phyloP scores from a whole-genome alignment of 257 asterid genomes.

The Nicotiana tomentosiformis region DNA sequence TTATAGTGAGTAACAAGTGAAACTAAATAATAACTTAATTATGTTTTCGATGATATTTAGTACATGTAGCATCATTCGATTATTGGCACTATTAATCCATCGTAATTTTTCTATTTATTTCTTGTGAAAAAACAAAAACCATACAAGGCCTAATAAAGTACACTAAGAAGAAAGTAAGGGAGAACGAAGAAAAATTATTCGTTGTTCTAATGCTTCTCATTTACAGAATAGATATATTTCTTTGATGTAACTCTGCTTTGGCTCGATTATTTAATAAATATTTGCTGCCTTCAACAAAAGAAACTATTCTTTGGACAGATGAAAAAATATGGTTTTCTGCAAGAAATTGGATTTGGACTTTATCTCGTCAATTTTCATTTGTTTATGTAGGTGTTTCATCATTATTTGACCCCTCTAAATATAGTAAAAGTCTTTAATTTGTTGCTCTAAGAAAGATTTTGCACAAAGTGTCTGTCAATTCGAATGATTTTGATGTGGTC shows the following conservation, averaged over 20 bases:
- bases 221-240: too few species aligned
- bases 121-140: neutral
- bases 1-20: neutral
- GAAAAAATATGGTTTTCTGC: neutral
- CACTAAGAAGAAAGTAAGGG: neutral
- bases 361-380: neutral
- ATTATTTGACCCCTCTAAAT: neutral
- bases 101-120: neutral
- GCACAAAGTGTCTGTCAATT: neutral
- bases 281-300: neutral
- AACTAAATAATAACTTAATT: neutral
- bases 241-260: neutral
- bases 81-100: neutral
- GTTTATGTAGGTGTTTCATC: neutral
- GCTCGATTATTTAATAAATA: too few species aligned
- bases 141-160: neutral
- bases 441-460: neutral
- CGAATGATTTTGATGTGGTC: constrained; percentile 5
- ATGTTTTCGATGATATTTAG: neutral
- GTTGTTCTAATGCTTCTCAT: too few species aligned
- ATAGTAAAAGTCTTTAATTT: neutral
- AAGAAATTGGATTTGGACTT: neutral
- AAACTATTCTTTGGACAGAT: neutral
- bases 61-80: neutral
- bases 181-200: neutral